Percentiles rank a stretch among this genome's conserved stretches.
Conservation (phyloP, 2,329 filamentous ascomycete species). For the Lachnellula occidentalis region DNA sequence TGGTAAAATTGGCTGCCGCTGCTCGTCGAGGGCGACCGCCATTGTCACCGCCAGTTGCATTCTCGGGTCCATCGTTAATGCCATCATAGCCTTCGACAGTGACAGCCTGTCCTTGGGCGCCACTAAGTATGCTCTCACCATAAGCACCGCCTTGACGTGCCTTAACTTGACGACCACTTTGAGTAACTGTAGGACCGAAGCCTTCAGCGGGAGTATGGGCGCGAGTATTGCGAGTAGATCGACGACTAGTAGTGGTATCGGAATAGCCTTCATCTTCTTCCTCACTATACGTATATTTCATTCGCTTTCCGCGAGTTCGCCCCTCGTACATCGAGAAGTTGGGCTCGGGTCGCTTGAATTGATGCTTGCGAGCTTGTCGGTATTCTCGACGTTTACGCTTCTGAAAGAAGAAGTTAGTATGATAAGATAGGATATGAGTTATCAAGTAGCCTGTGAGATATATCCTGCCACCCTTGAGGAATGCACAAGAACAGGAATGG, state of each 20-base stretch:
- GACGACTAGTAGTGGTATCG: constrained; percentile 56
- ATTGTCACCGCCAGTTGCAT: constrained; percentile 26
- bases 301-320: constrained; percentile 88
- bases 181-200: constrained; percentile 61
- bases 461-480: no score
- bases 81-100: constrained; percentile 36
- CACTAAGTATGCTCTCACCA: constrained; percentile 50
- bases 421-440: constrained; percentile 13
- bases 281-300: constrained; percentile 94
- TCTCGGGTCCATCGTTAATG: constrained; percentile 41
- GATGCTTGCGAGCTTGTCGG: constrained; percentile 64
- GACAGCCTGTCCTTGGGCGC: constrained; percentile 27
- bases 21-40: constrained; percentile 38
- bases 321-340: constrained; percentile 95
- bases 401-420: constrained; percentile 38
- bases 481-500: no score
- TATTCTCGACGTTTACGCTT: constrained; percentile 94
- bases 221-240: constrained; percentile 69
- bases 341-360: constrained; percentile 80
- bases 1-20: constrained; percentile 21
- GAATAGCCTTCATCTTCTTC: constrained; percentile 67
- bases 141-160: constrained; percentile 51
- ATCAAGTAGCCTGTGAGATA: not conserved
- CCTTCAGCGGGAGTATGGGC: constrained; percentile 67
- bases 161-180: constrained; percentile 80